Conservation (phyloP, 257 asterid species). For the Solanum pimpinellifolium region DNA sequence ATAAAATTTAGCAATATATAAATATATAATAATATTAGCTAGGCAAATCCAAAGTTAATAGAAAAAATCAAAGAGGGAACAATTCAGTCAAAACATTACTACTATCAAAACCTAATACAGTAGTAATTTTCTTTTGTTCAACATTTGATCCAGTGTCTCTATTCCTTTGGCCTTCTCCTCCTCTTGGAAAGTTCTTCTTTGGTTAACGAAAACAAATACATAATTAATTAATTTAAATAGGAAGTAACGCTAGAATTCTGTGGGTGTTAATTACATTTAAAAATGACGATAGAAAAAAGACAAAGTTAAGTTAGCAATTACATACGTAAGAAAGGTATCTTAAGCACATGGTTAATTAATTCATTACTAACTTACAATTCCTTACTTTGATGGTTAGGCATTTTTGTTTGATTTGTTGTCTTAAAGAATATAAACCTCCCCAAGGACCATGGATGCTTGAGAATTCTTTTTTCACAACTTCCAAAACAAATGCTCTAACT, state of each 20-base stretch:
- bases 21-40: neutral
- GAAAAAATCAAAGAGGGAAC: neutral
- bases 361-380: constrained; percentile 1
- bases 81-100: constrained; percentile 10
- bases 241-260: neutral
- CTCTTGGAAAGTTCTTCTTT: constrained; percentile 7
- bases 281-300: neutral
- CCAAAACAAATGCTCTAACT: constrained; percentile 23
- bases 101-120: constrained; percentile 4
- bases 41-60: neutral
- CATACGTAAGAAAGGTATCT: constrained; percentile 11
- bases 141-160: constrained; percentile 29
- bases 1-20: neutral
- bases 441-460: constrained; percentile 21
- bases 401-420: constrained; percentile 56
- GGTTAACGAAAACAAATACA: neutral
- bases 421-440: constrained; percentile 3
- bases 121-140: constrained; percentile 1
- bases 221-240: neutral
- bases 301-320: neutral
- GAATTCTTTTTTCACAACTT: constrained; percentile 31
- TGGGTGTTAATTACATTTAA: neutral
- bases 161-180: constrained; percentile 33
- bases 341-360: constrained; percentile 30
- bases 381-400: constrained; percentile 41